A percentile compares a stretch with the other conserved stretches of the same genome.
Evolutionary conservation across 2,329 filamentous ascomycete species (phyloP).

Genomic region (Xylaria sp.): DNA sequence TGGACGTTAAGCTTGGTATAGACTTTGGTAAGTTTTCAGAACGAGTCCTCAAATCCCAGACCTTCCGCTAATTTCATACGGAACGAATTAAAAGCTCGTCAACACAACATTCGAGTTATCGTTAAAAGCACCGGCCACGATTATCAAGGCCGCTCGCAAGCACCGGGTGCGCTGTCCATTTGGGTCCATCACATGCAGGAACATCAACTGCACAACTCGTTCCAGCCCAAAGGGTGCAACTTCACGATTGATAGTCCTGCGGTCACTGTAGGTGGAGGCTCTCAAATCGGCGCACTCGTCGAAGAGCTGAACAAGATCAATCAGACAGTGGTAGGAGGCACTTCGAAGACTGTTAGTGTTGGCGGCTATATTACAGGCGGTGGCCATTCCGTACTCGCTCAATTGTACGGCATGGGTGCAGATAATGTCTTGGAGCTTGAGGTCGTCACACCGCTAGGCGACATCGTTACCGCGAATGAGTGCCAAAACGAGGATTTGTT

Average conservation of each 20-base stretch:
- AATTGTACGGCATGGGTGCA: slow-evolving; percentile 66
- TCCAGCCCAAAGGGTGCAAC: background rate
- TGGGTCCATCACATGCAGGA: background rate
- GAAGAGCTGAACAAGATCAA: slow-evolving; percentile 56
- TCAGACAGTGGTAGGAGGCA: slow-evolving; percentile 65
- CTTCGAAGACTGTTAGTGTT: slow-evolving; percentile 65
- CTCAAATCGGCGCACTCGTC: slow-evolving; percentile 63
- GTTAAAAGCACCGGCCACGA: background rate
- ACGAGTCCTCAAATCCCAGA: background rate
- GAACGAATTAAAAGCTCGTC: background rate
- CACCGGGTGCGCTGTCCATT: background rate
- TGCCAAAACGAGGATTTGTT: slow-evolving; percentile 67
- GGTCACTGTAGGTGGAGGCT: slow-evolving; percentile 64
- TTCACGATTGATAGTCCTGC: slow-evolving; percentile 46
- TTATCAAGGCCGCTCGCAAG: background rate
- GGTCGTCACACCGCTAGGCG: slow-evolving; percentile 63
- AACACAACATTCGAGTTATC: background rate
- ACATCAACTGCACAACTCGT: background rate
- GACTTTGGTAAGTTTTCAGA: background rate
- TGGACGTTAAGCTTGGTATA: background rate
- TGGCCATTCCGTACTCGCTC: slow-evolving; percentile 66
- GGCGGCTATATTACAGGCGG: slow-evolving; percentile 71
- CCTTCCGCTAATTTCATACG: background rate
- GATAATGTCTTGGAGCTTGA: slow-evolving; percentile 71
- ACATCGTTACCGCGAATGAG: slow-evolving; percentile 62